Evolutionary conservation across 768 basidiomycete genomes (phyloP).

Genomic region (Rhodocollybia butyracea): DNA sequence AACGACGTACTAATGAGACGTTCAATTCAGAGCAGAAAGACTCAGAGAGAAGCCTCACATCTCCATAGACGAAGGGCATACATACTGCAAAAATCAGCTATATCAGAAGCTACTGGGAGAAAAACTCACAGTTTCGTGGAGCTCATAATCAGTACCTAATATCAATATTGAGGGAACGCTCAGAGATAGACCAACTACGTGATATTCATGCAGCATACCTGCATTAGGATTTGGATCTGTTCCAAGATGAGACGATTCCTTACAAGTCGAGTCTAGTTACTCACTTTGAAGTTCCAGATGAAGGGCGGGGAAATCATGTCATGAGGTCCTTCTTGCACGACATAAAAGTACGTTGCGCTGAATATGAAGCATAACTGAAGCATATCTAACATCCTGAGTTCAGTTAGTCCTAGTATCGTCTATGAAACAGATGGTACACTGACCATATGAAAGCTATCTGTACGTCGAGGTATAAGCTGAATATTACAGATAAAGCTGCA

Average conservation of each 20-base stretch:
- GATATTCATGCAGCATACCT: background rate
- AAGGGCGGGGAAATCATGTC: background rate
- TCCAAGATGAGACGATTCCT: background rate
- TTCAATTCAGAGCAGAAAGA: no score
- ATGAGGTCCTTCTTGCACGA: background rate
- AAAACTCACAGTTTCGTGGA: background rate
- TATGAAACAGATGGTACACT: background rate
- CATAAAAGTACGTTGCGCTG: constrained; percentile 2
- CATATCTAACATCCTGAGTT: background rate
- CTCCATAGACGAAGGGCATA: background rate
- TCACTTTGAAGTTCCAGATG: constrained; percentile 6
- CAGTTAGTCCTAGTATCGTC: background rate
- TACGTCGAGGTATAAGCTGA: no score
- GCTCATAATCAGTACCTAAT: constrained; percentile 1
- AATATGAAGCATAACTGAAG: constrained; percentile 5
- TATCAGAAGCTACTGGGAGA: background rate
- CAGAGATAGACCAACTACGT: background rate
- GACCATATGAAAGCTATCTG: constrained; percentile 1
- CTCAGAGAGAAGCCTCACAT: background rate
- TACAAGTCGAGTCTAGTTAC: background rate
- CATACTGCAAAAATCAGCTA: background rate
- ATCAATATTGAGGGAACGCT: background rate
- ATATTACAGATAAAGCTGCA: no score
- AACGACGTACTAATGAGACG: no score
- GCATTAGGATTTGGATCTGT: constrained; percentile 5